Conservation (phyloP, 208 protist genomes). For the Trypanosoma vivax region DNA sequence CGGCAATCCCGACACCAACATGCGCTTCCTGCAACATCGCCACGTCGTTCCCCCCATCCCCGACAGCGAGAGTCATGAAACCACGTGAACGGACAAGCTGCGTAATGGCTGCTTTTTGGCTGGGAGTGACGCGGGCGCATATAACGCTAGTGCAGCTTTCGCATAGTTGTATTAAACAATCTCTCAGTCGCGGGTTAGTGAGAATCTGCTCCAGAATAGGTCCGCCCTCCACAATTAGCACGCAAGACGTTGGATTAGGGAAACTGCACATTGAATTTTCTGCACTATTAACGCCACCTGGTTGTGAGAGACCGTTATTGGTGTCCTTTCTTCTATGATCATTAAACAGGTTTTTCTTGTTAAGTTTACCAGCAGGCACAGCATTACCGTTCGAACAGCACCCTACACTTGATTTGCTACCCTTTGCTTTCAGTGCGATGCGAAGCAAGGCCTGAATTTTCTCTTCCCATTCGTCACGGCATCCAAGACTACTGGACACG, state of each 20-base stretch:
- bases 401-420: too few species aligned
- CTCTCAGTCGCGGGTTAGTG: conserved; percentile 19
- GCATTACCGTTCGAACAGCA: too few species aligned
- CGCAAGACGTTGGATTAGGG: conserved; percentile 5
- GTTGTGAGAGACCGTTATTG: too few species aligned
- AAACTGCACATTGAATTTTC: too few species aligned
- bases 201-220: conserved; percentile 70
- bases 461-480: conserved; percentile 11
- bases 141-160: conserved; percentile 82
- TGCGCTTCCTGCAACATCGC: conserved; percentile 93
- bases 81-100: conserved; percentile 53
- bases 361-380: too few species aligned
- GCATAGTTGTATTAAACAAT: conserved; percentile 49
- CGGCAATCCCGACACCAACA: conserved; percentile 89
- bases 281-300: too few species aligned
- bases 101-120: conserved; percentile 90
- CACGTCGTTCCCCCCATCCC: conserved; percentile 95
- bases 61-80: conserved; percentile 88
- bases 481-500: conserved; percentile 6
- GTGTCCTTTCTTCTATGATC: too few species aligned
- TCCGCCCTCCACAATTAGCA: conserved; percentile 60
- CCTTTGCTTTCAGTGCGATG: not conserved
- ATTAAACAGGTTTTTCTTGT: too few species aligned
- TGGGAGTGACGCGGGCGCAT: conserved; percentile 91
- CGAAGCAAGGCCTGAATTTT: conserved; percentile 6